Conservation (phyloP, 352 stramenopile genomes). For the Phytopythium mirpurense region DNA sequence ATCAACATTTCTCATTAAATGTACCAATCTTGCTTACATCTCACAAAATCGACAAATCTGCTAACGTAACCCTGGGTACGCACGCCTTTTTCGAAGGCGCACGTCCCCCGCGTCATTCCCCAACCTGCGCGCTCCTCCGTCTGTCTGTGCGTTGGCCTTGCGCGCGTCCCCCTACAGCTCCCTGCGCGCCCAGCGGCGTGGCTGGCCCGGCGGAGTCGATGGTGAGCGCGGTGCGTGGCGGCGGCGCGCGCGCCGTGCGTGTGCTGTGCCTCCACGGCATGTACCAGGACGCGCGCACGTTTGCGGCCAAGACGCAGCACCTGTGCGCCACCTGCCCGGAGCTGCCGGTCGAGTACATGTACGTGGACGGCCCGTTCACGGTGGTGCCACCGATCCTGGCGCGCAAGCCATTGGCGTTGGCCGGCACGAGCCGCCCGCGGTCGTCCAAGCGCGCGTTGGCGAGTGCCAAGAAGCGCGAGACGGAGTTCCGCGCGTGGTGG, state of each 20-base stretch:
- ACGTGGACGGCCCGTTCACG: slow-evolving; percentile 65
- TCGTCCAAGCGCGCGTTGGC: slow-evolving; percentile 10
- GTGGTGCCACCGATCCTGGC: slow-evolving; percentile 66
- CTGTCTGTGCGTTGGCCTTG: too few relatives aligned
- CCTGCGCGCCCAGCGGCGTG: background rate
- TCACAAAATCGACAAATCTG: too few relatives aligned
- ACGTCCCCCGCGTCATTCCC: too few relatives aligned
- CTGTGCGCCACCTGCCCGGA: slow-evolving; percentile 23
- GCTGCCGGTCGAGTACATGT: slow-evolving; percentile 56
- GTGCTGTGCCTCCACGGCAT: slow-evolving; percentile 83
- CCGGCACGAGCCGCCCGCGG: background rate
- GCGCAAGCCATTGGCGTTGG: slow-evolving; percentile 15
- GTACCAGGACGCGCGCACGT: slow-evolving; percentile 75
- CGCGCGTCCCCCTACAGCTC: too few relatives aligned
- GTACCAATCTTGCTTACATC: too few relatives aligned
- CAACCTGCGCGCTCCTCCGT: too few relatives aligned
- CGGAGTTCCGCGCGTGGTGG: slow-evolving; percentile 77
- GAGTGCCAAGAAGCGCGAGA: slow-evolving; percentile 34
- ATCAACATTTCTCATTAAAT: too few relatives aligned
- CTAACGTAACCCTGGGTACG: too few relatives aligned
- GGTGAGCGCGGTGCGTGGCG: slow-evolving; percentile 9
- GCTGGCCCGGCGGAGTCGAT: slow-evolving; percentile 3
- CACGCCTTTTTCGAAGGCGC: too few relatives aligned
- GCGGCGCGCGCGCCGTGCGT: slow-evolving; percentile 42
- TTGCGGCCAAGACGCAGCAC: slow-evolving; percentile 63